Conservation (phyloP, 2,329 filamentous ascomycete genomes). For the Fusarium tjaetaba region DNA sequence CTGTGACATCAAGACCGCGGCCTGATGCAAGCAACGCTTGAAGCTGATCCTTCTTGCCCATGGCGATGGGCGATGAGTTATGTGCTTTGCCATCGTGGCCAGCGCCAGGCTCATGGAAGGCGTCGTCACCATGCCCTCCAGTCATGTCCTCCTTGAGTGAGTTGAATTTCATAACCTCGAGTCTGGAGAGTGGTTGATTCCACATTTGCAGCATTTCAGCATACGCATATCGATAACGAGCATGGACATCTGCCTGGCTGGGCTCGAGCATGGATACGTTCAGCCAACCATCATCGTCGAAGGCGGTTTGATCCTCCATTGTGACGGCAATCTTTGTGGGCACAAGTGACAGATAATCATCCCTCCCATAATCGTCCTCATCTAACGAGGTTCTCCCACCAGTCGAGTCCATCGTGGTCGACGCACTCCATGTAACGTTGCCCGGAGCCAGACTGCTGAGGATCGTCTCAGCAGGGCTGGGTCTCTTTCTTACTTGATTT, state of each 20-base stretch:
- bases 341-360: conserved; percentile 58
- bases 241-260: conserved; percentile 59
- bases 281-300: conserved; percentile 75
- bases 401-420: conserved; percentile 58
- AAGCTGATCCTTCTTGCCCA: conserved; percentile 65
- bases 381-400: conserved; percentile 62
- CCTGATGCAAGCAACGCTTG: conserved; percentile 61
- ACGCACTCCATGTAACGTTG: conserved; percentile 62
- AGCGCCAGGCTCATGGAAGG: conserved; percentile 50
- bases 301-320: conserved; percentile 70
- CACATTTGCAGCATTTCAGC: conserved; percentile 76
- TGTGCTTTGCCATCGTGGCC: conserved; percentile 51
- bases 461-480: conserved; percentile 70
- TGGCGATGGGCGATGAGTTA: conserved; percentile 61
- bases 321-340: conserved; percentile 63
- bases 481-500: conserved; percentile 60
- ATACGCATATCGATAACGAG: conserved; percentile 72
- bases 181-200: conserved; percentile 68
- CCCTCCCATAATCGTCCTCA: conserved; percentile 62
- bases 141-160: conserved; percentile 62
- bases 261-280: conserved; percentile 66
- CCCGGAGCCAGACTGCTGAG: conserved; percentile 62
- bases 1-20: conserved; percentile 70
- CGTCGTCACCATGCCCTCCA: conserved; percentile 43
- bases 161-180: conserved; percentile 77